phyloP scores from a whole-genome alignment of 176 grass and related monocot species.

The Tillandsia fasciculata region DNA sequence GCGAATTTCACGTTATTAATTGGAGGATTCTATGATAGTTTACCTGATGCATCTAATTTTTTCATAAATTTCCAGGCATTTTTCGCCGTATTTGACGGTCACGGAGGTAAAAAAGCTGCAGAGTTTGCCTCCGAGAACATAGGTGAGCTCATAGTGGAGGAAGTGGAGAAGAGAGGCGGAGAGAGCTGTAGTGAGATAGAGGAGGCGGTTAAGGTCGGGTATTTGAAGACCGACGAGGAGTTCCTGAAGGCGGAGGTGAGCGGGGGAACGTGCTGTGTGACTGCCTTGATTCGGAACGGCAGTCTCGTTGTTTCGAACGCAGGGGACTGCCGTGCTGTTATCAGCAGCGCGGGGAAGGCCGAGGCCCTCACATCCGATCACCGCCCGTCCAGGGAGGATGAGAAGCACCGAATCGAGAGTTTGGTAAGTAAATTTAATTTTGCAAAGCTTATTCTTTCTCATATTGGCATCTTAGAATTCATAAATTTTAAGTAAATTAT shows the following conservation, averaged over 20 bases:
- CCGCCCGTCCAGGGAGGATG: slow-evolving; percentile 51
- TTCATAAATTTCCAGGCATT: slow-evolving; percentile 44
- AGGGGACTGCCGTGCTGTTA: slow-evolving; percentile 73
- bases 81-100: slow-evolving; percentile 93
- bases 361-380: slow-evolving; percentile 89
- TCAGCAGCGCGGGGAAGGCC: slow-evolving; percentile 66
- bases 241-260: slow-evolving; percentile 62
- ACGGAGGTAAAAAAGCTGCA: slow-evolving; percentile 71
- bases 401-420: slow-evolving; percentile 74
- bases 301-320: slow-evolving; percentile 72
- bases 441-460: not conserved
- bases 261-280: slow-evolving; percentile 86
- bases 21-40: not conserved
- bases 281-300: slow-evolving; percentile 52
- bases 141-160: slow-evolving; percentile 48
- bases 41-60: not conserved
- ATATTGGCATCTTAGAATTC: not conserved
- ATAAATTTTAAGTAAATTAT: too few species aligned
- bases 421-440: slow-evolving; percentile 38
- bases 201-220: slow-evolving; percentile 43
- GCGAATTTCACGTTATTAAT: not conserved
- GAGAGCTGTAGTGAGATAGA: slow-evolving; percentile 27
- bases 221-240: slow-evolving; percentile 63
- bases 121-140: slow-evolving; percentile 83
- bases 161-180: slow-evolving; percentile 24